Evolutionary conservation across 1,139 yeast genomes (phyloP).

Genomic region (Candida sanyaensis): DNA sequence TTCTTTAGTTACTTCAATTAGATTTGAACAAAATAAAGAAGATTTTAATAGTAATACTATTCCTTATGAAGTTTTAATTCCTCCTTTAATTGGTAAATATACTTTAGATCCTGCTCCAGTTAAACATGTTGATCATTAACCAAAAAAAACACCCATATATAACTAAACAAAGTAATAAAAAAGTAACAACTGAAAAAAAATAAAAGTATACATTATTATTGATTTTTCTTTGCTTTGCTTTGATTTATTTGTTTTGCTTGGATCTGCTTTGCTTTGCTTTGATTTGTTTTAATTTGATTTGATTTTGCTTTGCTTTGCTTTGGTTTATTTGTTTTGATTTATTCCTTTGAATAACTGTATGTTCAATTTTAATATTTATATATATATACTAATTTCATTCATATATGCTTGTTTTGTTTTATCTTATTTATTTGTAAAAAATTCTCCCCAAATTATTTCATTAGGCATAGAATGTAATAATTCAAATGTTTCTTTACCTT

Average conservation of each 20-base stretch:
- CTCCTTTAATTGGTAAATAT: conserved; percentile 48
- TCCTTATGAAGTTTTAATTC: conserved; percentile 71
- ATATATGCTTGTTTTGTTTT: background rate
- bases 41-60: conserved; percentile 56
- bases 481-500: conserved; percentile 59
- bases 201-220: no score
- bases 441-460: conserved; percentile 78
- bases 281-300: no score
- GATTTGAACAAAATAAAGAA: conserved; percentile 65
- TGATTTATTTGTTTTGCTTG: no score
- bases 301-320: no score
- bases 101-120: conserved; percentile 34
- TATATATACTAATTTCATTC: background rate
- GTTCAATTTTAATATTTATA: background rate
- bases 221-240: no score
- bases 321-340: background rate
- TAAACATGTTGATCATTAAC: conserved; percentile 29
- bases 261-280: no score
- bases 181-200: background rate
- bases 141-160: no score
- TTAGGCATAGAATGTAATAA: conserved; percentile 66
- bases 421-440: conserved; percentile 43
- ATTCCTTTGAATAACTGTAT: background rate
- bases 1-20: conserved; percentile 67
- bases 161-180: background rate